These are phyloP conservation scores for Lobulomyces angularis DNA, from an alignment of 192 early-diverging fungal species.

Conservation along the genomic window DNA sequence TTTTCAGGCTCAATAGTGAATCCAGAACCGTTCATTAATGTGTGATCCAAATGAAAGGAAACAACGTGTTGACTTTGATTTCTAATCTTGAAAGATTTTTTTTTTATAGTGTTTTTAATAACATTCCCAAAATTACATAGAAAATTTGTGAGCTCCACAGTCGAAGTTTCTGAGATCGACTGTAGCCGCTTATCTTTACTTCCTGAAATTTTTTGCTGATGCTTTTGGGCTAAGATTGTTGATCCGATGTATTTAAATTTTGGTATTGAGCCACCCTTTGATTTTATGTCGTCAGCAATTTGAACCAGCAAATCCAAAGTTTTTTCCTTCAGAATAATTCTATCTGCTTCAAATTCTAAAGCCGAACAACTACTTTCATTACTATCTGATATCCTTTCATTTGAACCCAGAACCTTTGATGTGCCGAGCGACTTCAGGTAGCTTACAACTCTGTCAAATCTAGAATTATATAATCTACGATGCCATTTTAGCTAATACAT, in stretches of 20 bases:
- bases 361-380: too few relatives aligned
- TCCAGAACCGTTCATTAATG: conserved; percentile 20
- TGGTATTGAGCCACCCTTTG: conserved; percentile 1
- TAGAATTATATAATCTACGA: too few relatives aligned
- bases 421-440: conserved; percentile 17
- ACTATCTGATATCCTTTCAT: too few relatives aligned
- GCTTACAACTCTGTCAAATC: too few relatives aligned
- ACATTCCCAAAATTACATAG: conserved; percentile 46
- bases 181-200: conserved; percentile 21
- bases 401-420: conserved; percentile 15
- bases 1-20: conserved; percentile 43
- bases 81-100: conserved; percentile 24
- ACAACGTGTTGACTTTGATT: conserved; percentile 26
- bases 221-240: conserved; percentile 25
- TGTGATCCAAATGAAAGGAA: conserved; percentile 25
- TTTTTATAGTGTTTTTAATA: conserved; percentile 30
- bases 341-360: conserved; percentile 23
- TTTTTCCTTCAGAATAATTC: conserved; percentile 22
- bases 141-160: conserved; percentile 27
- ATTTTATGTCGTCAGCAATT: conserved; percentile 22
- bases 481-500: not conserved
- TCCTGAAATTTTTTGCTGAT: conserved; percentile 12
- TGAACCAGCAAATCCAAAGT: conserved; percentile 18
- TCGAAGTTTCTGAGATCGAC: conserved; percentile 24
- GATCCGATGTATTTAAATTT: conserved; percentile 35